Base-by-base conservation (phyloP, 495 filamentous ascomycete genomes). In the Clavariopsis aquatica region DNA sequence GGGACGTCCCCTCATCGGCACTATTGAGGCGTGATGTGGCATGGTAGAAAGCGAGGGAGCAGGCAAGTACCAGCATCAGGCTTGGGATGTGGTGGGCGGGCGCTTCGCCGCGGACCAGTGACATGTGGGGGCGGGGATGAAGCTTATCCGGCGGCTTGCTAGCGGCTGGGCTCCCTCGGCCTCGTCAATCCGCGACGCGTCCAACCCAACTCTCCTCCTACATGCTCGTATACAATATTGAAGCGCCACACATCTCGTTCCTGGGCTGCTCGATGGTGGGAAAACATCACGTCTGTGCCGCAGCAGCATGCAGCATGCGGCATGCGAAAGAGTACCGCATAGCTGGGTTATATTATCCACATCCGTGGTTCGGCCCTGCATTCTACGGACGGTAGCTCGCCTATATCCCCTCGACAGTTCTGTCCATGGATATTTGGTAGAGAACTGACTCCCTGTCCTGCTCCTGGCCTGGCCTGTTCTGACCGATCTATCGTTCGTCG, bases 1-100 rank as follows among this genome's bases (percentile, higher is more conserved):
- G 59, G 24, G 49, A 15, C 29, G 36, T 23, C 17, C 5, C 59
- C 59, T 31, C n/a, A n/a, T 54, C 49, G n/a, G 26, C 19, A 46
- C 9, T 15, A 2, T 10, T 41, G 15, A 28, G 23, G 59, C 34
- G 47, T 20, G n/a, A 49, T 8, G 47, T 51, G 49, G 34, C 49
- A 28, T 54, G 9, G 31, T 54, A 26, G 24, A 60, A 19, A 52
- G 43, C 29, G 26, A 57, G 10, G 20, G 47, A 31, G 9, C 47
- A 26, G 36, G 20, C 23, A 20, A 28, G 24, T 2, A 22, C 59
- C 49, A 54, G 49, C 59, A 53, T 31, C 38, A 49, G 38, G 22
- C 24, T 58, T 20, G 12, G 17, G 43, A n/a, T 3, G 38, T 10
- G 38, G 38, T 9, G 8, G 15, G 38, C 38, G 31, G 53, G 53